Base-by-base conservation (phyloP, 2,329 filamentous ascomycete genomes). In the Periglandula ipomoeae region DNA sequence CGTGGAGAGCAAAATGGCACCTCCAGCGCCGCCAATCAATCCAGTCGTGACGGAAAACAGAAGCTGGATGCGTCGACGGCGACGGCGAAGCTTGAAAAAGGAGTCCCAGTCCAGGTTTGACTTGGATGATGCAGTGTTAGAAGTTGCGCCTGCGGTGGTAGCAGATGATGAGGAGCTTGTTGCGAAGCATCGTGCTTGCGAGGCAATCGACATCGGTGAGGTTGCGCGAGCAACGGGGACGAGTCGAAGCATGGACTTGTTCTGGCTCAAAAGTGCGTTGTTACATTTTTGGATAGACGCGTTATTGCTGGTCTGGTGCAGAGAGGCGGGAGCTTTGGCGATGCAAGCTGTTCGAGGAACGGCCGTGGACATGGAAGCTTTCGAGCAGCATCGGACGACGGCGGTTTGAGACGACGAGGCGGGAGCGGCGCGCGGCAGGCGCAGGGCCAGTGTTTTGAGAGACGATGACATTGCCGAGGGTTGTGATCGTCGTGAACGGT, bases 1-100 rank as follows among this genome's bases (percentile, higher is more conserved):
- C 34, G 79, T 77, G 3, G 84, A 80, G 41, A 95, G 76, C 30
- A 87, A 62, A n/a, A 81, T 68, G 2, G 81, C 79, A 15, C 85
- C 84, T 2, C 68, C 71, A 3, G 75, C 72, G 1, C 87, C 85
- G 51, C 79, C 80, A 11, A 73, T 70, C 5, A 83, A 55, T 38
- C 84, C 83, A 30, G 79, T 80, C 30, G 81, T 64, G 46, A 89
- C 73, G 42, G 87, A 91, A 55, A 89, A 89, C 44, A 77, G 78
- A 34, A 95, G 78, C 64, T 91, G 89, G 72, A 90, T 86, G 59
- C 87, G 81, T 52, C 91, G 84, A 49, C 91, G 87, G 52, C 83
- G 85, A 59, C 89, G 86, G 61, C 91, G 89, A 52, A 97, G 83
- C 64, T 82, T 81, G 75, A 97, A 95, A 74, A 95, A 97, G 46